Evolutionary conservation across 768 basidiomycete genomes (phyloP), one percentile per base, ranked within the genome.

Genomic region (Rhodotorula sphaerocarpa): DNA sequence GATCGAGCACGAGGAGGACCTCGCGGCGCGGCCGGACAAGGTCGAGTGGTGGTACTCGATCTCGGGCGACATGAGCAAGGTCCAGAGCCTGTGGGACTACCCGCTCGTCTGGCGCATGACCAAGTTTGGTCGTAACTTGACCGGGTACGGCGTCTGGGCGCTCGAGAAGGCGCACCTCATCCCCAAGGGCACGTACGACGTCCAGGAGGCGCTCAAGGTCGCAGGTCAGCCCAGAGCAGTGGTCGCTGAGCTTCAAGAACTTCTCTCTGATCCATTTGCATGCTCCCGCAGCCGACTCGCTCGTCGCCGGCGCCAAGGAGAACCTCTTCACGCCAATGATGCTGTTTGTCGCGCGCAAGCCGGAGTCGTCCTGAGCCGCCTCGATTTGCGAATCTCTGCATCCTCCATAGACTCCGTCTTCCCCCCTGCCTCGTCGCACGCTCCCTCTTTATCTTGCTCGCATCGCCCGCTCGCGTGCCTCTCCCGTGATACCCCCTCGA

Each of bases 41-140:
- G 74, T 75, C 70, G 55, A 56, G 0, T 99, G 95, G 95, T 99
- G 92, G 77, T 97, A 96, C 76, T 91, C 92, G 0, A 81, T 97
- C 31, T 91, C 95, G 76, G 93, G 95, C 66, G 89, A 99, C 75
- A 80, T 95, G 66, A 72, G 77, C 66, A 95, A 96, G 77, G 87
- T 90, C 3, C 93, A 99, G 79, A 96, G 92, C 2, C 73, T 83
- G 41, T 95, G 90, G 88, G 95, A 96, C 75, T 84, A 84, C 67
- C 78, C 90, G 68, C 87, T 86, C 15, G 86, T 88, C 50, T 66
- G 86, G 86, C 81, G 92, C 56, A 93, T 87, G 80, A 90, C 87
- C 76, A 84, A 82, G 82, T 84, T 85, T 64, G 95, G 95, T 28
- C 82, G 82, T 73, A 74, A 90, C 46, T 80, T 95, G 55, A 90